Evolutionary conservation across 2,329 filamentous ascomycete species (phyloP), one percentile per base, ranked within the genome.

Genomic region (Xylariaceae sp.): DNA sequence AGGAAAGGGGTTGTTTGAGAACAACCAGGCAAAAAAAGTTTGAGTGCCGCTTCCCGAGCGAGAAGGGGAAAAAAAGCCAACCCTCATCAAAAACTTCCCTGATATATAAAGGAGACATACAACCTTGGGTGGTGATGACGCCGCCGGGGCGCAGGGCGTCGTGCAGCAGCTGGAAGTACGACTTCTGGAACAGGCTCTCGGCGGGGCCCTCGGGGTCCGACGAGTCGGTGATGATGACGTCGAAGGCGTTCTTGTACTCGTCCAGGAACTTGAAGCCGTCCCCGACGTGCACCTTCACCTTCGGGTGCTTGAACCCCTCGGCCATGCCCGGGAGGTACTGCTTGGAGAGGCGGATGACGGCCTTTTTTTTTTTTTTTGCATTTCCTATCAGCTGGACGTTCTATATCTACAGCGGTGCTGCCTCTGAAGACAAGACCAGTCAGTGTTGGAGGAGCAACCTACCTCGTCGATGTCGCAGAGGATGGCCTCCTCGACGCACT

Each of bases 51-150:
- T 56, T 54, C 52, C 23, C 23, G 23, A 4, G n/a, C n/a, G n/a
- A n/a, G n/a, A n/a, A 4, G 23, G 9, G 23, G 23, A 26, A 26
- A 26, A 26, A 26, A 26, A 26, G 23, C 23, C 23, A 26, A 26
- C 4, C 23, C 9, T 4, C 23, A 9, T 58, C 55, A 52, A 52
- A 69, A 76, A 74, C 63, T 67, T 67, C 65, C 59, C 59, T 67
- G 77, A 75, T 77, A 75, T 77, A 77, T 84, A 81, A 86, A 84
- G 87, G 88, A 87, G 83, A 91, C 91, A 85, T 92, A 96, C 91
- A 96, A 99, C 95, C 95, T 97, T 99, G 95, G 75, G 95, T 99
- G 79, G 92, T 93, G 80, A 99, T 98, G 74, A 99, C 92, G 81
- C 95, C 95, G 79, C 93, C 93, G 71, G 96, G 91, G 67, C 90